A percentile compares a stretch with the other conserved stretches of the same genome.
Conservation (phyloP, 2,329 filamentous ascomycete species). For the Alternaria arborescens region DNA sequence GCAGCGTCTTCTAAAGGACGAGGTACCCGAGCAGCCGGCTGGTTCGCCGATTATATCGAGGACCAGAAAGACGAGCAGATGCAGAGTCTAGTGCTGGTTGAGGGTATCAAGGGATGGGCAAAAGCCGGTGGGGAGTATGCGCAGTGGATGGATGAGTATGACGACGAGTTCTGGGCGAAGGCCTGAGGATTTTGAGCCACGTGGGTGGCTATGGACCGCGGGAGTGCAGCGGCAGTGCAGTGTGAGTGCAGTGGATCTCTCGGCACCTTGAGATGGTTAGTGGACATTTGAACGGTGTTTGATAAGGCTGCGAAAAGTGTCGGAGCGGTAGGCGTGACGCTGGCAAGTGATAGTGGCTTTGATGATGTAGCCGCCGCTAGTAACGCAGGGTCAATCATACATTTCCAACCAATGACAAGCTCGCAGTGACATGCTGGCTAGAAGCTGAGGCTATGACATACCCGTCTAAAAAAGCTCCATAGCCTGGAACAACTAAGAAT, state of each 20-base stretch:
- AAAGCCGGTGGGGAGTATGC: constrained; percentile 59
- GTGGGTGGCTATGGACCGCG: too few species aligned
- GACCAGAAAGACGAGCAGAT: constrained; percentile 54
- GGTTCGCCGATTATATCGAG: constrained; percentile 63
- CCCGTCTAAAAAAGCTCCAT: neutral
- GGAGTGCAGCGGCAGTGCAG: too few species aligned
- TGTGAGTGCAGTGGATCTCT: too few species aligned
- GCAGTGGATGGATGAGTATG: constrained; percentile 60
- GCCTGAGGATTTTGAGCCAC: too few species aligned
- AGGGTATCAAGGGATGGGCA: constrained; percentile 65
- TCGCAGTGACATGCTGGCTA: neutral
- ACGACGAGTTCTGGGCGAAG: constrained; percentile 27
- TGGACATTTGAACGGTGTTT: too few species aligned
- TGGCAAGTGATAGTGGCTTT: neutral
- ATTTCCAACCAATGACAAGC: neutral
- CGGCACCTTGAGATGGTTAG: too few species aligned
- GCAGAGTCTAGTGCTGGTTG: constrained; percentile 60
- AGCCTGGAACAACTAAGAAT: neutral
- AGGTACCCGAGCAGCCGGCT: constrained; percentile 63
- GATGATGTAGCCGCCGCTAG: neutral
- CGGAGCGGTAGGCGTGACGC: neutral
- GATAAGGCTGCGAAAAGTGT: too few species aligned
- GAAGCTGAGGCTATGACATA: neutral
- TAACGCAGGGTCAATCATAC: neutral
- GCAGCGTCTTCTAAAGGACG: constrained; percentile 61